Percentiles rank a stretch among this genome's conserved stretches.
Evolutionary conservation across 805 yeast genomes (phyloP).

Genomic region (Wickerhamiella nectarea): DNA sequence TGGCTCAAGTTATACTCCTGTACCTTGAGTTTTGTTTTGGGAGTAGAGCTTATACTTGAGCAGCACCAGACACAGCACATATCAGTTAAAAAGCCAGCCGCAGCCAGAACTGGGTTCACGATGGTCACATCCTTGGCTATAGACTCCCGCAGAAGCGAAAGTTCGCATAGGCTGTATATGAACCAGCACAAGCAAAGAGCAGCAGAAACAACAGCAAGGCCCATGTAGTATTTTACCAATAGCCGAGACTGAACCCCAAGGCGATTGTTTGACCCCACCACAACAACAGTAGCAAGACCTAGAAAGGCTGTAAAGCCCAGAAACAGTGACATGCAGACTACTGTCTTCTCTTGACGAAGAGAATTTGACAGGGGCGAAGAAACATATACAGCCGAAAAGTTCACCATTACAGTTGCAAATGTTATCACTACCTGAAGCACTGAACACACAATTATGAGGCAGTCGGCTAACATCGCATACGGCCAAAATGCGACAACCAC

Average conservation of each 20-base stretch:
- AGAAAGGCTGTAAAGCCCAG: slow-evolving; percentile 18
- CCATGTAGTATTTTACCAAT: slow-evolving; percentile 13
- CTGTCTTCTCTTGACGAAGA: neutral
- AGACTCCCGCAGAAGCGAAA: neutral
- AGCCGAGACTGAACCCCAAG: slow-evolving; percentile 15
- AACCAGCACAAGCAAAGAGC: slow-evolving; percentile 18
- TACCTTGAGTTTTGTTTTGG: slow-evolving; percentile 21
- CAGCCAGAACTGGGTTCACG: slow-evolving; percentile 18
- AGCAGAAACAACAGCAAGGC: slow-evolving; percentile 11
- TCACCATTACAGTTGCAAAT: slow-evolving; percentile 17
- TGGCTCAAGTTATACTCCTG: slow-evolving; percentile 22
- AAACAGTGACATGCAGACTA: slow-evolving; percentile 18
- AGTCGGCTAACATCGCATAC: slow-evolving; percentile 18
- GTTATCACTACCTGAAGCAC: slow-evolving; percentile 18
- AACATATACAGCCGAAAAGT: slow-evolving; percentile 11
- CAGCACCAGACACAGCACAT: slow-evolving; percentile 19
- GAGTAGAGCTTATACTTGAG: slow-evolving; percentile 17
- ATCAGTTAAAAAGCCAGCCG: slow-evolving; percentile 16
- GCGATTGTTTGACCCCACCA: slow-evolving; percentile 18
- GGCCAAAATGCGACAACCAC: slow-evolving; percentile 13
- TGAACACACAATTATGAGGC: slow-evolving; percentile 16
- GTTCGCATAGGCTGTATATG: neutral
- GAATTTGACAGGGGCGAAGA: neutral
- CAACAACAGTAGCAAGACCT: slow-evolving; percentile 18
- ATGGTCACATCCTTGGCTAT: slow-evolving; percentile 15